Conservation (phyloP, 352 stramenopile genomes). For the Detonula confervacea region DNA sequence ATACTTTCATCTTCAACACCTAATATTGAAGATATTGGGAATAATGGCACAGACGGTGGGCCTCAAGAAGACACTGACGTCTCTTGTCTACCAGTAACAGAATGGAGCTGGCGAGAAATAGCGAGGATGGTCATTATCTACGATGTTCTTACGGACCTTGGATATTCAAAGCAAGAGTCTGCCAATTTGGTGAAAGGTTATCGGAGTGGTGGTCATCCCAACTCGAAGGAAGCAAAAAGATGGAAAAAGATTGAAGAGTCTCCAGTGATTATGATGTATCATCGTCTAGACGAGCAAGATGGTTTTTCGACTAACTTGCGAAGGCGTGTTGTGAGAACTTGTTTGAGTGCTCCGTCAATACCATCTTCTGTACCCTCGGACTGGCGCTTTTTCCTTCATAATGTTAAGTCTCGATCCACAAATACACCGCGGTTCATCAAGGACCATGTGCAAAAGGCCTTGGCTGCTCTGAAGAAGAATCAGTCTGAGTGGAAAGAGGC, state of each 20-base stretch:
- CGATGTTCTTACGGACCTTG: conserved; percentile 82
- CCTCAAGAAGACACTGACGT: conserved; percentile 47
- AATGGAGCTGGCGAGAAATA: conserved; percentile 85
- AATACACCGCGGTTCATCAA: conserved; percentile 49
- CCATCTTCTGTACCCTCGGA: conserved; percentile 63
- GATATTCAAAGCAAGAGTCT: conserved; percentile 74
- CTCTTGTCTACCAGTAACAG: conserved; percentile 72
- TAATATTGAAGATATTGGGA: conserved; percentile 45
- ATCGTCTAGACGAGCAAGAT: conserved; percentile 49
- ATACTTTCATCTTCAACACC: conserved; percentile 45
- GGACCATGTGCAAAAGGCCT: conserved; percentile 64
- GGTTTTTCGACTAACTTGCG: conserved; percentile 33
- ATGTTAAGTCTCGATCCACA: conserved; percentile 60
- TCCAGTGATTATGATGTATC: conserved; percentile 66
- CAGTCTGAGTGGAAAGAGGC: conserved; percentile 13
- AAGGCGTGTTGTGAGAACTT: conserved; percentile 46
- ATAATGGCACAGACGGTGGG: conserved; percentile 34
- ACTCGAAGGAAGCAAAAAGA: conserved; percentile 85
- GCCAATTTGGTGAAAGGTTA: conserved; percentile 82
- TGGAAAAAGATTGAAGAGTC: conserved; percentile 82
- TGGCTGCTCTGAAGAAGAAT: conserved; percentile 53
- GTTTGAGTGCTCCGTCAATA: conserved; percentile 60
- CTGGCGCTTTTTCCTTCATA: conserved; percentile 82
- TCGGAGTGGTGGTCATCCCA: conserved; percentile 83
- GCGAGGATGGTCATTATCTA: conserved; percentile 75